phyloP scores from a whole-genome alignment of 768 basidiomycete genomes.

The Strobilomyces dryophilus region DNA sequence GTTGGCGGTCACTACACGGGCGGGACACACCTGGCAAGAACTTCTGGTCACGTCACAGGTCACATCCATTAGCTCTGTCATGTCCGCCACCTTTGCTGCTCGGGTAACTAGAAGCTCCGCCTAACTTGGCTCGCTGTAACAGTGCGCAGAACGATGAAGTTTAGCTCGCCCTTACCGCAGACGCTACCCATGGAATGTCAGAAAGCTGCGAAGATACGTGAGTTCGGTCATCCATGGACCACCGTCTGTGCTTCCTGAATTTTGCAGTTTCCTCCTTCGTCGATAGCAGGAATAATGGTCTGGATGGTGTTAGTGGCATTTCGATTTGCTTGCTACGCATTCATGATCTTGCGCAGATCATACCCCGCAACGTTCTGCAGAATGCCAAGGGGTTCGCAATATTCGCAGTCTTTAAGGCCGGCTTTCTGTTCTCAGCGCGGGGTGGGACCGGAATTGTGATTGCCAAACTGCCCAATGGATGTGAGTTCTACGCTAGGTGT shows the following conservation, averaged over 20 bases:
- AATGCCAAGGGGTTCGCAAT: constrained; percentile 80
- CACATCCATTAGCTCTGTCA: constrained; percentile 14
- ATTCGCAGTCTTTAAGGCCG: constrained; percentile 78
- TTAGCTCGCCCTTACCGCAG: constrained; percentile 49
- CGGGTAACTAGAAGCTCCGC: no score
- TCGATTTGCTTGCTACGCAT: not conserved
- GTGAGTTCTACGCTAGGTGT: constrained; percentile 42
- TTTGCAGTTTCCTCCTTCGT: constrained; percentile 77
- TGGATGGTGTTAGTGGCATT: constrained; percentile 60
- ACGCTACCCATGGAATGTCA: constrained; percentile 73
- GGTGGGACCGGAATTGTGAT: constrained; percentile 88
- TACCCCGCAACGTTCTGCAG: constrained; percentile 52
- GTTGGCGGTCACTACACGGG: no score
- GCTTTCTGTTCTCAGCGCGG: constrained; percentile 66
- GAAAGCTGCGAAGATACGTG: constrained; percentile 87
- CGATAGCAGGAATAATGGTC: constrained; percentile 71
- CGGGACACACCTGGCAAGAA: no score
- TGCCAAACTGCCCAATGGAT: constrained; percentile 73
- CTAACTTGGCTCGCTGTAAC: not conserved
- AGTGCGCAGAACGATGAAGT: constrained; percentile 35
- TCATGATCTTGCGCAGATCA: constrained; percentile 35
- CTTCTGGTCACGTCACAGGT: constrained; percentile 23
- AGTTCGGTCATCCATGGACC: constrained; percentile 25
- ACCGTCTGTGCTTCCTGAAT: not conserved
- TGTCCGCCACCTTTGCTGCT: not conserved